Evolutionary conservation across 1,284 basidiomycete genomes (phyloP).

Genomic region (Microbotryomycetes sp.): DNA sequence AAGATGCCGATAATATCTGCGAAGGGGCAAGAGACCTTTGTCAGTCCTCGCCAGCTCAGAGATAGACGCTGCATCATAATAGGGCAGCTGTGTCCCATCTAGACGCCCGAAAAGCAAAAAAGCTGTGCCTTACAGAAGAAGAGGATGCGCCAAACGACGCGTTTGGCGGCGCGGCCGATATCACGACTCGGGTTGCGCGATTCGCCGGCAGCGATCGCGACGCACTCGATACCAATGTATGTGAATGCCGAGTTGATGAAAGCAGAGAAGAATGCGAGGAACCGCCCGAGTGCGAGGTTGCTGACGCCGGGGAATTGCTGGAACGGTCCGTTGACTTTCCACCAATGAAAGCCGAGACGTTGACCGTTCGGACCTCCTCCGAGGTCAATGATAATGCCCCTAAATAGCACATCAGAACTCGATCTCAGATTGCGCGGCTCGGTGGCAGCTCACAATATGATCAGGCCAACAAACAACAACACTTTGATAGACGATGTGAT

Average conservation of each 20-base stretch:
- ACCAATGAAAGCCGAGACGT: conserved; percentile 60
- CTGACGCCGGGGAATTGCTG: conserved; percentile 31
- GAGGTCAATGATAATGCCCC: conserved; percentile 46
- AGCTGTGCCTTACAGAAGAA: too few species aligned
- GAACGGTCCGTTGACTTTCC: conserved; percentile 61
- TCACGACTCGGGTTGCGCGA: conserved; percentile 45
- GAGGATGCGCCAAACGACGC: conserved; percentile 63
- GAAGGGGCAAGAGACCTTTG: conserved; percentile 37
- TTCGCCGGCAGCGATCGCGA: conserved; percentile 65
- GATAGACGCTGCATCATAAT: too few species aligned
- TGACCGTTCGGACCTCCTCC: conserved; percentile 59
- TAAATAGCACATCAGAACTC: conserved; percentile 10
- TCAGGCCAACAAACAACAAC: conserved; percentile 14
- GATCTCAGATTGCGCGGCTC: background rate
- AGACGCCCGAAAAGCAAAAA: too few species aligned
- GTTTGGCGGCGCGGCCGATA: conserved; percentile 58
- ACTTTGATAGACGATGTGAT: conserved; percentile 17
- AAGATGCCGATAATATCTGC: conserved; percentile 45
- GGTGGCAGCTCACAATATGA: conserved; percentile 41
- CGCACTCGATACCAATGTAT: conserved; percentile 60
- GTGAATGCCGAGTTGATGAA: conserved; percentile 40
- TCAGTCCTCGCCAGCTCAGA: too few species aligned
- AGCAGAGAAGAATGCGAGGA: conserved; percentile 40
- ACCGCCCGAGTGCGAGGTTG: conserved; percentile 32
- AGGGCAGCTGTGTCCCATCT: too few species aligned